Conservation (phyloP, 2,329 filamentous ascomycete genomes). For the Ophiostoma ips region DNA sequence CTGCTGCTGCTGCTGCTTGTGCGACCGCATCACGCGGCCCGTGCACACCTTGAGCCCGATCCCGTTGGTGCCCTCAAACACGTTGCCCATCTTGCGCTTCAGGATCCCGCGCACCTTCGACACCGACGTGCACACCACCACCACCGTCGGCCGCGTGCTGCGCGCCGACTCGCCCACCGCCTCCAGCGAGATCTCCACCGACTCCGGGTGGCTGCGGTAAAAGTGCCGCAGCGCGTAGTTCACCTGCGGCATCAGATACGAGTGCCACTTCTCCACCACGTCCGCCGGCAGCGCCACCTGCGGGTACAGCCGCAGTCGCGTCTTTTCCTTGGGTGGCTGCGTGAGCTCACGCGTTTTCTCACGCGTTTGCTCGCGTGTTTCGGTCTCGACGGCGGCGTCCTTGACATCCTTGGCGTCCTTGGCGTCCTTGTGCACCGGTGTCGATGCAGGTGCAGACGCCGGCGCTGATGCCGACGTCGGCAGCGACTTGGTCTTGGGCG, state of each 20-base stretch:
- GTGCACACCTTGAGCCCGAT: slow-evolving; percentile 18
- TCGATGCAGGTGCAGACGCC: background rate
- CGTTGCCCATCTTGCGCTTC: slow-evolving; percentile 48
- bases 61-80: slow-evolving; percentile 48
- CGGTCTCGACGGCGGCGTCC: no score
- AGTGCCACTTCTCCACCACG: slow-evolving; percentile 58
- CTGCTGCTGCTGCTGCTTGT: background rate
- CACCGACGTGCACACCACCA: slow-evolving; percentile 65
- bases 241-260: slow-evolving; percentile 55
- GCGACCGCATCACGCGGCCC: slow-evolving; percentile 14
- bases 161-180: slow-evolving; percentile 56
- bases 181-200: slow-evolving; percentile 64
- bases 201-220: slow-evolving; percentile 60
- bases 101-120: slow-evolving; percentile 58
- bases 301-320: slow-evolving; percentile 44
- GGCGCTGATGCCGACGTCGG: background rate
- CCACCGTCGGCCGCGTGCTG: slow-evolving; percentile 55
- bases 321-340: slow-evolving; percentile 7
- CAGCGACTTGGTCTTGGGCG: slow-evolving; percentile 8
- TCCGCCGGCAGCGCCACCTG: slow-evolving; percentile 44
- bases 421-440: no score
- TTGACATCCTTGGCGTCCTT: no score
- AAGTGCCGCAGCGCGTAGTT: slow-evolving; percentile 57
- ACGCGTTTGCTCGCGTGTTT: no score
- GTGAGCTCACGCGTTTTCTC: no score